These are phyloP conservation scores for Achlya hypogyna DNA, from an alignment of 352 stramenopile genomes.

Conservation along the genomic window DNA sequence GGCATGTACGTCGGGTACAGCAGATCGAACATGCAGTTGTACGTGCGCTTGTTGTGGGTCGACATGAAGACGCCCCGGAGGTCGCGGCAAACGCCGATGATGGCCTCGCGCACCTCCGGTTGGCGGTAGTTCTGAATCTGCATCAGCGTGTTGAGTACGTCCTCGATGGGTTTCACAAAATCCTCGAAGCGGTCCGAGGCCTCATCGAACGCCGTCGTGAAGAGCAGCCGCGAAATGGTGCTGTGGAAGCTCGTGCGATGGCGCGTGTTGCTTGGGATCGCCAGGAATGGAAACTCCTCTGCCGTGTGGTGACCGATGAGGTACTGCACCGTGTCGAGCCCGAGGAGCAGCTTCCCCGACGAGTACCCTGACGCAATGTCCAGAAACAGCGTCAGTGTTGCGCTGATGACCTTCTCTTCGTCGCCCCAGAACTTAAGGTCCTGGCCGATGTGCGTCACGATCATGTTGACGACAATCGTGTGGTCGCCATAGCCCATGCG, in stretches of 20 bases:
- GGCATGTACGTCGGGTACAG: slow-evolving; percentile 95
- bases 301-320: slow-evolving; percentile 94
- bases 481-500: slow-evolving; percentile 95
- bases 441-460: slow-evolving; percentile 98
- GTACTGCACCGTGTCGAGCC: slow-evolving; percentile 95
- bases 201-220: slow-evolving; percentile 92
- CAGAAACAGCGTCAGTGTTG: slow-evolving; percentile 95
- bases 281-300: slow-evolving; percentile 96
- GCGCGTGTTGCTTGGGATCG: slow-evolving; percentile 87
- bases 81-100: slow-evolving; percentile 96
- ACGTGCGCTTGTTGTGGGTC: slow-evolving; percentile 94
- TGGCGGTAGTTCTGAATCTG: slow-evolving; percentile 66
- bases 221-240: slow-evolving; percentile 93
- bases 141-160: slow-evolving; percentile 72
- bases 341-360: slow-evolving; percentile 94
- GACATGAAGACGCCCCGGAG: slow-evolving; percentile 93
- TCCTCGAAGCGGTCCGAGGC: slow-evolving; percentile 91
- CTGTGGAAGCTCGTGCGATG: slow-evolving; percentile 97
- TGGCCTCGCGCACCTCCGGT: slow-evolving; percentile 71
- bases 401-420: slow-evolving; percentile 92
- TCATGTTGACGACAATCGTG: slow-evolving; percentile 96
- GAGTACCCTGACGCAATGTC: slow-evolving; percentile 96
- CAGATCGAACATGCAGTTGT: slow-evolving; percentile 96
- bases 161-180: slow-evolving; percentile 92
- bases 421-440: slow-evolving; percentile 98